Evolutionary conservation across 257 asterid genomes (phyloP).

Genomic region (Solanum stenotomum): DNA sequence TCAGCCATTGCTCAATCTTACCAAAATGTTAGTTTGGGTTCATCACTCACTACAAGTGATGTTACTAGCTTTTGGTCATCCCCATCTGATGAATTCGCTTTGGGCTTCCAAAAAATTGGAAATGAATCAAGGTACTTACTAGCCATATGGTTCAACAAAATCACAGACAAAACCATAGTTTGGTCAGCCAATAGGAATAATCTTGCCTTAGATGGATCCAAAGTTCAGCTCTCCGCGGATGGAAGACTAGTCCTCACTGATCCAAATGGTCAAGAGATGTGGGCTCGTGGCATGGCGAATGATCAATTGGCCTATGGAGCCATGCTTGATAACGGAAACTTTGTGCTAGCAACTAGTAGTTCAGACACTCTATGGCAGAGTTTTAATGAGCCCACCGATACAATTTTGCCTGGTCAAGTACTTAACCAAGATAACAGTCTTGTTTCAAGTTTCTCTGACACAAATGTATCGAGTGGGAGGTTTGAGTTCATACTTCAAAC

Average conservation of each 20-base stretch:
- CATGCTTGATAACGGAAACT: constrained; percentile 44
- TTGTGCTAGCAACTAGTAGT: constrained; percentile 14
- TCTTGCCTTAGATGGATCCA: neutral
- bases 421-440: neutral
- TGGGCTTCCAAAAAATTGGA: neutral
- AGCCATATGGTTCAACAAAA: constrained; percentile 10
- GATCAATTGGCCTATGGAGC: constrained; percentile 13
- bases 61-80: neutral
- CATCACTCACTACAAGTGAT: neutral
- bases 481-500: constrained; percentile 15
- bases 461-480: constrained; percentile 32
- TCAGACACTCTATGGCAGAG: constrained; percentile 38
- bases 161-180: neutral
- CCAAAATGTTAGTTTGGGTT: neutral
- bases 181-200: constrained; percentile 12
- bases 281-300: neutral
- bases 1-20: neutral
- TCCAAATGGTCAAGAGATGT: neutral
- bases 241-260: neutral
- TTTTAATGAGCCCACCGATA: constrained; percentile 26
- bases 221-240: neutral
- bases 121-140: neutral
- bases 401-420: constrained; percentile 20
- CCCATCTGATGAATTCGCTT: constrained; percentile 6
- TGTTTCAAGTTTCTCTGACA: constrained; percentile 5